Percentiles rank a stretch among this genome's conserved stretches.
Evolutionary conservation across 805 yeast genomes (phyloP).

Genomic region (Candida chilensis): DNA sequence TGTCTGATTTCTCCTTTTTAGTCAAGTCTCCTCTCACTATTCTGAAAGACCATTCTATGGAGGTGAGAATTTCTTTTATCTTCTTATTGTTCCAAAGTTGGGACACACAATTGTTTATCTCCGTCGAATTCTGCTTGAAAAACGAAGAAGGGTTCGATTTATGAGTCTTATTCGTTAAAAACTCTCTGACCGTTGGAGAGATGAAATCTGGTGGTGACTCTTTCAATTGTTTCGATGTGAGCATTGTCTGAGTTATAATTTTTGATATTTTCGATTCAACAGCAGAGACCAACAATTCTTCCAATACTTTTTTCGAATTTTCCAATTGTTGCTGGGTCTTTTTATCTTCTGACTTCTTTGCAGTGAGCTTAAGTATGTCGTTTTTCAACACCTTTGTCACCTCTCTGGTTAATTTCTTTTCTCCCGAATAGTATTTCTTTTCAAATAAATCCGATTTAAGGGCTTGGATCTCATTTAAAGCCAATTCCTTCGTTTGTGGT

Average conservation of each 20-base stretch:
- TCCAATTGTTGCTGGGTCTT: conserved; percentile 9
- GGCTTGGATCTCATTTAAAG: conserved; percentile 30
- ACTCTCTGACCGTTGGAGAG: conserved; percentile 16
- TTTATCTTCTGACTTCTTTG: conserved; percentile 5
- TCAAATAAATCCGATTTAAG: conserved; percentile 35
- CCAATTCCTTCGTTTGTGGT: conserved; percentile 31
- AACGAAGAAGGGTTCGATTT: conserved; percentile 37
- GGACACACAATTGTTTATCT: conserved; percentile 36
- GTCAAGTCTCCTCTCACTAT: conserved; percentile 37
- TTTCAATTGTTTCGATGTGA: conserved; percentile 17
- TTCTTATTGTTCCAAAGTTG: conserved; percentile 33
- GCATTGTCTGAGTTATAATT: conserved; percentile 10
- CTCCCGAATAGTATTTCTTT: conserved; percentile 38
- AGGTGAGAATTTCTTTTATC: conserved; percentile 21
- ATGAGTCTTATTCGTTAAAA: conserved; percentile 16
- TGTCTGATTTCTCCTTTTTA: conserved; percentile 20
- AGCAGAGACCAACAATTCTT: conserved; percentile 1
- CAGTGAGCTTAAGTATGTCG: conserved; percentile 3
- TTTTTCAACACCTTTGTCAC: conserved; percentile 14
- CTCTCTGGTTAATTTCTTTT: conserved; percentile 27
- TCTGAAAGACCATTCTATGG: conserved; percentile 33
- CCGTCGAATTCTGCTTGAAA: conserved; percentile 28
- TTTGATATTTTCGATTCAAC: conserved; percentile 7
- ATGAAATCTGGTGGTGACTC: conserved; percentile 24
- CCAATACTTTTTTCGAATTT: conserved; percentile 11